Evolutionary conservation across 2,329 filamentous ascomycete genomes (phyloP).

Genomic region (Aspergillus melleus): DNA sequence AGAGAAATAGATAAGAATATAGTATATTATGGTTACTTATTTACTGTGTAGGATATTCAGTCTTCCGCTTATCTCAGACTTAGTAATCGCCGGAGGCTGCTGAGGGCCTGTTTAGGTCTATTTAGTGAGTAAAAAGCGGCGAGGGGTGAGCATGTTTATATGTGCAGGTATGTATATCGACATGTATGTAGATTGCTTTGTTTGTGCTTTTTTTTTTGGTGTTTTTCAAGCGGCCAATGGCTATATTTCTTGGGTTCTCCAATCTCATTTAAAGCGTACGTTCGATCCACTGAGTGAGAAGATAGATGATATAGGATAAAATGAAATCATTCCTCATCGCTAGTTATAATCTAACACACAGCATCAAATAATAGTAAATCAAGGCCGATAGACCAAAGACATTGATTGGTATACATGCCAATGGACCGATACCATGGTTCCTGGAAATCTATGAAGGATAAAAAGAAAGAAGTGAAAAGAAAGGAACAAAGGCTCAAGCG

Average conservation of each 20-base stretch:
- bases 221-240: too few relatives aligned
- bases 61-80: too few relatives aligned
- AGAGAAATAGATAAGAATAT: too few relatives aligned
- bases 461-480: background rate
- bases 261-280: background rate
- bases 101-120: too few relatives aligned
- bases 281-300: background rate
- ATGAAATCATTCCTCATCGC: slow-evolving; percentile 7
- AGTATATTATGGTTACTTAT: too few relatives aligned
- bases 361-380: background rate
- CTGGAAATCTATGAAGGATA: background rate
- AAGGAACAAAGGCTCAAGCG: slow-evolving; percentile 10
- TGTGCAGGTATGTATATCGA: background rate
- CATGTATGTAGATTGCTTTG: background rate
- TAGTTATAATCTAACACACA: slow-evolving; percentile 5
- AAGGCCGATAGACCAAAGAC: background rate
- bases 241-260: background rate
- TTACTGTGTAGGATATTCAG: too few relatives aligned
- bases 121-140: too few relatives aligned
- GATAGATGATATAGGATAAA: slow-evolving; percentile 1
- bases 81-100: too few relatives aligned
- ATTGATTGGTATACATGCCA: slow-evolving; percentile 1
- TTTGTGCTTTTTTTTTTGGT: background rate
- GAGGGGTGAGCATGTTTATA: too few relatives aligned
- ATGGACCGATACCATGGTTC: background rate